phyloP scores from a whole-genome alignment of 352 stramenopile genomes.

The Globisporangium irregulare region DNA sequence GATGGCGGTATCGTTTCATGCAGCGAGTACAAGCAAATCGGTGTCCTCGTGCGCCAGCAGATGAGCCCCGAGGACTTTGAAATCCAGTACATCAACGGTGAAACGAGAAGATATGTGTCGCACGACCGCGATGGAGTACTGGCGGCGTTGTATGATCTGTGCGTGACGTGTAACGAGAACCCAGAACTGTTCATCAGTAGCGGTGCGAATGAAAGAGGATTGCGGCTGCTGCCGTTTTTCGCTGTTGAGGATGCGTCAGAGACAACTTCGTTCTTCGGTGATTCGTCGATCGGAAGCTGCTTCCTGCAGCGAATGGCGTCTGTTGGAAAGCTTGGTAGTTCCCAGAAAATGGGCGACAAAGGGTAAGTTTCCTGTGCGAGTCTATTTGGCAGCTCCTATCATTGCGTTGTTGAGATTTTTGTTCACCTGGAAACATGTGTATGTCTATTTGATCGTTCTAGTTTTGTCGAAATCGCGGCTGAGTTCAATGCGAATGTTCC shows the following conservation, averaged over 20 bases:
- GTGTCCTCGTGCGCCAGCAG: constrained; percentile 58
- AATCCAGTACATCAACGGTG: constrained; percentile 68
- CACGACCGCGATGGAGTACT: constrained; percentile 72
- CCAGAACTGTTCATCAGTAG: constrained; percentile 69
- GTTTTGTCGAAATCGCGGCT: constrained; percentile 76
- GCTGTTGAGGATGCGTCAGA: constrained; percentile 63
- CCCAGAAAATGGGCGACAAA: constrained; percentile 52
- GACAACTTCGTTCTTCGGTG: constrained; percentile 77
- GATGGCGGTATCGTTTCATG: constrained; percentile 52
- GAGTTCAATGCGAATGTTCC: constrained; percentile 92
- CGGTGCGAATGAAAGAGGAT: constrained; percentile 61
- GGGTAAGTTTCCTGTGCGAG: constrained; percentile 32
- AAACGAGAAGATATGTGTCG: constrained; percentile 54
- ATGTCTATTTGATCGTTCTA: constrained; percentile 18
- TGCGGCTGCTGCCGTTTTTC: constrained; percentile 70
- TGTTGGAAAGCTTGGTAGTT: constrained; percentile 58
- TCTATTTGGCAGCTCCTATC: not conserved
- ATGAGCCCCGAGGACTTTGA: constrained; percentile 55
- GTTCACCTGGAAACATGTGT: not conserved
- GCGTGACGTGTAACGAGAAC: constrained; percentile 72
- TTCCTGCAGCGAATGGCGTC: constrained; percentile 78
- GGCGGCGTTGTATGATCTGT: constrained; percentile 76
- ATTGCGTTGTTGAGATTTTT: not conserved
- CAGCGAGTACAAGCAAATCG: constrained; percentile 64
- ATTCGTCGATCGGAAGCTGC: constrained; percentile 71